These are phyloP conservation scores for Umbelopsis ramanniana DNA, from an alignment of 192 early-diverging fungal genomes.

Conservation along the genomic window DNA sequence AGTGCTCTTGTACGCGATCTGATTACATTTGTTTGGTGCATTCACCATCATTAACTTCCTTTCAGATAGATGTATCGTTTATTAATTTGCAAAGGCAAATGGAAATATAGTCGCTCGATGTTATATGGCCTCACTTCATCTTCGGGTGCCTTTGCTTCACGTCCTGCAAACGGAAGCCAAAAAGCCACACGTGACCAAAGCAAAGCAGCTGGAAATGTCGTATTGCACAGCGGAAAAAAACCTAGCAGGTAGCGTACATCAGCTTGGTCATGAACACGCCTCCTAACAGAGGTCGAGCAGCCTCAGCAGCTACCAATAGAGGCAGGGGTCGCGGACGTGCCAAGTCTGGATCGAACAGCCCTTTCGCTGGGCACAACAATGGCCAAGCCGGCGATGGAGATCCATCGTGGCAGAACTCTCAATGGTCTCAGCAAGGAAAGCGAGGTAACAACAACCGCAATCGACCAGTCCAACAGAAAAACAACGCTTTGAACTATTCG, in stretches of 20 bases:
- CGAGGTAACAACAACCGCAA: constrained; percentile 1
- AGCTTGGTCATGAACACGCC: constrained; percentile 12
- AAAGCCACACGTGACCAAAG: background rate
- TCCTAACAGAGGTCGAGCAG: constrained; percentile 12
- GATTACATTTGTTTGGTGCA: no score
- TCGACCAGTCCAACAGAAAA: background rate
- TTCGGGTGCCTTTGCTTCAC: no score
- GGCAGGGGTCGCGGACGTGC: constrained; percentile 11
- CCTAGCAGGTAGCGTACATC: background rate
- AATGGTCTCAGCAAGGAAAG: background rate
- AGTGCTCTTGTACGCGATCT: no score
- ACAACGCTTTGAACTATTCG: constrained; percentile 1
- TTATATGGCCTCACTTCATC: no score
- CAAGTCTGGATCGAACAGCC: background rate
- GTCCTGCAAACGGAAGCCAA: no score
- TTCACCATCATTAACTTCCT: no score
- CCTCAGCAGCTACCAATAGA: background rate
- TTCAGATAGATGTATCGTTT: no score
- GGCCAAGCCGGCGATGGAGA: background rate
- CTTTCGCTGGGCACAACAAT: background rate
- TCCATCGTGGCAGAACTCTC: background rate
- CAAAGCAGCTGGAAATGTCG: background rate
- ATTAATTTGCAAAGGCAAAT: no score
- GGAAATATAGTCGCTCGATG: no score
- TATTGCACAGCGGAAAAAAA: background rate